A percentile compares a stretch with the other conserved stretches of the same genome.
Conservation (phyloP, 2,329 filamentous ascomycete genomes). For the Sordariomycetes sp. region DNA sequence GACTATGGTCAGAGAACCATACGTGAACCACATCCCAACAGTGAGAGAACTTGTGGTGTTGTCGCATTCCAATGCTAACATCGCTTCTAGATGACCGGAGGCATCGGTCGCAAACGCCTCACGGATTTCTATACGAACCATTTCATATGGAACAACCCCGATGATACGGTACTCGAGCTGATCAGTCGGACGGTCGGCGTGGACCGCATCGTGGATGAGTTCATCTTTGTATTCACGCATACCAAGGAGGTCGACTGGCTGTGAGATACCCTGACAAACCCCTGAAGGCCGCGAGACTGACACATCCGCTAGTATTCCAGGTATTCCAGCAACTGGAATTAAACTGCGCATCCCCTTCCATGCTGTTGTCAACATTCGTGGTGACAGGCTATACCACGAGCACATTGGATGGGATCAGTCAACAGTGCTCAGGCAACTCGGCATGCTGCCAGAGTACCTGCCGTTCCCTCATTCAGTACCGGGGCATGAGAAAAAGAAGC, state of each 20-base stretch:
- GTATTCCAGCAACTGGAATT: conserved; percentile 43
- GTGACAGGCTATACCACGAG: conserved; percentile 55
- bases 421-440: conserved; percentile 51
- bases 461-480: conserved; percentile 42
- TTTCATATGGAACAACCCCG: conserved; percentile 67
- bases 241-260: conserved; percentile 58
- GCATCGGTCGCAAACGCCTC: conserved; percentile 54
- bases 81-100: conserved; percentile 55
- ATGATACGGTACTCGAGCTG: conserved; percentile 57
- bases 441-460: conserved; percentile 48
- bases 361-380: conserved; percentile 53
- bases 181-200: conserved; percentile 63
- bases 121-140: conserved; percentile 62
- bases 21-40: conserved; percentile 70
- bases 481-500: neutral
- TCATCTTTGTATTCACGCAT: conserved; percentile 57
- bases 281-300: too few species aligned
- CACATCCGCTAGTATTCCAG: conserved; percentile 31
- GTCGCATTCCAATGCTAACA: too few species aligned
- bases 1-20: conserved; percentile 72
- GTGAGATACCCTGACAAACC: conserved; percentile 39
- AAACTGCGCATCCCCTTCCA: conserved; percentile 50
- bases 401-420: conserved; percentile 63
- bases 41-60: conserved; percentile 23
- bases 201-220: conserved; percentile 65